Evolutionary conservation across 768 basidiomycete species (phyloP).

Genomic region (Sporobolomyces pararoseus): DNA sequence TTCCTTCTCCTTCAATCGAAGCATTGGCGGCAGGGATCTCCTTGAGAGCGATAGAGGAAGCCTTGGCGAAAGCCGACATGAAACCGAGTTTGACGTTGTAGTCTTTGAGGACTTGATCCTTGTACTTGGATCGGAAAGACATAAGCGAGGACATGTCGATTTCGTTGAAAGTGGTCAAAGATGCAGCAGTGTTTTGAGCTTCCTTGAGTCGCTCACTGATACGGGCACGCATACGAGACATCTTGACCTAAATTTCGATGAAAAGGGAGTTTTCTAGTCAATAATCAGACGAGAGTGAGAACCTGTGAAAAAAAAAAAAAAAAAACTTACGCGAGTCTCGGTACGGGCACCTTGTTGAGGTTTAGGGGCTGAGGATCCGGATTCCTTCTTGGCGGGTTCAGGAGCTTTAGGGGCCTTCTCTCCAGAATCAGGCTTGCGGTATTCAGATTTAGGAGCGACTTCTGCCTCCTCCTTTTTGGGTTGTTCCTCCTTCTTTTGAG

Average conservation of each 20-base stretch:
- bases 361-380: constrained; percentile 22
- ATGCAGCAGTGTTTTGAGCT: constrained; percentile 94
- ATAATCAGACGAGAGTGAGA: background rate
- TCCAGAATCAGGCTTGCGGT: constrained; percentile 38
- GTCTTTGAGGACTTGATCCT: constrained; percentile 81
- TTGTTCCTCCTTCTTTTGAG: constrained; percentile 44
- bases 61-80: constrained; percentile 95
- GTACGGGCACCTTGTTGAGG: constrained; percentile 16
- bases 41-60: constrained; percentile 72
- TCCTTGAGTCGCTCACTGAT: constrained; percentile 97
- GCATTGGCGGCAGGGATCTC: constrained; percentile 95
- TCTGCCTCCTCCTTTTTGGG: constrained; percentile 48
- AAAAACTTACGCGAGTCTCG: constrained; percentile 30
- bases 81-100: constrained; percentile 95
- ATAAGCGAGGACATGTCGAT: constrained; percentile 97
- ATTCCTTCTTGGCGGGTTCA: constrained; percentile 35
- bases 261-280: background rate
- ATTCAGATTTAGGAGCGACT: constrained; percentile 38
- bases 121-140: constrained; percentile 88
- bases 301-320: background rate
- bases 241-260: constrained; percentile 85
- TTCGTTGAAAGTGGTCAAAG: constrained; percentile 97
- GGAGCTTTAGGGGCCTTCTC: constrained; percentile 41
- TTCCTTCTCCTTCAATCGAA: constrained; percentile 67
- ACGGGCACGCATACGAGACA: constrained; percentile 96